Base-by-base conservation (phyloP, 139 green algal species). In the Picochlorum sp. region DNA sequence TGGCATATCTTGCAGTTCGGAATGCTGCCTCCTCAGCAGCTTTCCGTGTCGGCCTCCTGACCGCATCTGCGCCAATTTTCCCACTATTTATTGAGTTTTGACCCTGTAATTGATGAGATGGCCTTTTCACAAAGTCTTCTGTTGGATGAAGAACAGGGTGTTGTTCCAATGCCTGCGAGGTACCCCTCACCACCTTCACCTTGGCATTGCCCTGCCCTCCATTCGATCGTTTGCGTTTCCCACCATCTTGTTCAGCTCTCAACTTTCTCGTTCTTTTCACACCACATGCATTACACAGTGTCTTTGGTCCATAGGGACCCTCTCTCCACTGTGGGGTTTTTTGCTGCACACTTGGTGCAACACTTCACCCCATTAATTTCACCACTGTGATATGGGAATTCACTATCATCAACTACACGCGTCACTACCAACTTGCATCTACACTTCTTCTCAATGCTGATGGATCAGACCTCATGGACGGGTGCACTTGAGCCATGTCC, bases 281-380 rank as follows among this genome's bases (percentile, higher is more conserved):
- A 16, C 70, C 49, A 49, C 70, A 81, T 4, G 73, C 73, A 28
- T 86, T 86, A 78, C 79, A 86, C 18, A 86, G 64, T 3, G 77
- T 84, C 56, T 83, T 84, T 38, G 79, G 73, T 21, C 78, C 79
- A 20, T 65, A 67, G 2, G 79, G 79, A 8, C 79, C 79, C 45
- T 86, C 79, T 2, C 79, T 65, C 79, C 79, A 86, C 49, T 86
- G 79, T 0, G 79, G 79, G 3, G 79, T 86, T 45, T 72, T 72
- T 75, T 3, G 74, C 70, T 30, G 77, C 79, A 57, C 79, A 86
- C 61, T 80, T 74, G 26, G 73, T 66, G 51, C 79, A 86, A 32
- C 72, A 50, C 58, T 82, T 84, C 16, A 61, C 15, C 28, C 73
- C 66, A 20, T 72, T 66, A n/a, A 47, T 20, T 7, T 41, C n/a